phyloP scores from a whole-genome alignment of 2,329 filamentous ascomycete species.

The Taxawa tesnikishii region DNA sequence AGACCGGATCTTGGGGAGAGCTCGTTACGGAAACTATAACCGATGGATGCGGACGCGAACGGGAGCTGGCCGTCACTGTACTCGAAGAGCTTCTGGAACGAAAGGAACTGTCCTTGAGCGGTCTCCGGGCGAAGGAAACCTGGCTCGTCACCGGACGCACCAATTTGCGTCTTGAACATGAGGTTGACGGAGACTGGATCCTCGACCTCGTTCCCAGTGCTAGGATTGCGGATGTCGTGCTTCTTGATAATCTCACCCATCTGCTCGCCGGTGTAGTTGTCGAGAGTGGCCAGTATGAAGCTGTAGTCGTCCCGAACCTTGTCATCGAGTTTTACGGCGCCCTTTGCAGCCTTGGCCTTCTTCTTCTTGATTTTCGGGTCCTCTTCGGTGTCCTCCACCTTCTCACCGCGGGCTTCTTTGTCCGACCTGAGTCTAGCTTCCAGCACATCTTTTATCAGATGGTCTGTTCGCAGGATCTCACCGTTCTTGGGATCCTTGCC shows the following conservation, averaged over 20 bases:
- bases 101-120: constrained; percentile 94
- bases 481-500: constrained; percentile 76
- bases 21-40: constrained; percentile 96
- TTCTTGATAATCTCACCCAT: constrained; percentile 82
- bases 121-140: constrained; percentile 90
- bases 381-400: constrained; percentile 62
- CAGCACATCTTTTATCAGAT: constrained; percentile 89
- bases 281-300: constrained; percentile 80
- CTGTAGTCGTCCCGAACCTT: constrained; percentile 80
- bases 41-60: constrained; percentile 92
- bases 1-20: constrained; percentile 89
- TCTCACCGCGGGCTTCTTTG: constrained; percentile 81
- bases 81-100: constrained; percentile 90
- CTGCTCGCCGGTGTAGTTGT: constrained; percentile 83
- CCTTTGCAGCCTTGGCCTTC: constrained; percentile 57
- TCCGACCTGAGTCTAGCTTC: constrained; percentile 79
- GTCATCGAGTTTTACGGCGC: constrained; percentile 68
- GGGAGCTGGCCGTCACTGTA: constrained; percentile 95
- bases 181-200: constrained; percentile 90
- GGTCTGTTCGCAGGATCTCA: constrained; percentile 91
- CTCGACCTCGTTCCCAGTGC: constrained; percentile 61
- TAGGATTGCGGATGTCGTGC: constrained; percentile 81
- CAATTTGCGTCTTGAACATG: constrained; percentile 96
- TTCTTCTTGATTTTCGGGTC: constrained; percentile 77
- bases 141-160: constrained; percentile 74